Conservation (phyloP, 768 basidiomycete species). For the Leucocoprinus sp. region DNA sequence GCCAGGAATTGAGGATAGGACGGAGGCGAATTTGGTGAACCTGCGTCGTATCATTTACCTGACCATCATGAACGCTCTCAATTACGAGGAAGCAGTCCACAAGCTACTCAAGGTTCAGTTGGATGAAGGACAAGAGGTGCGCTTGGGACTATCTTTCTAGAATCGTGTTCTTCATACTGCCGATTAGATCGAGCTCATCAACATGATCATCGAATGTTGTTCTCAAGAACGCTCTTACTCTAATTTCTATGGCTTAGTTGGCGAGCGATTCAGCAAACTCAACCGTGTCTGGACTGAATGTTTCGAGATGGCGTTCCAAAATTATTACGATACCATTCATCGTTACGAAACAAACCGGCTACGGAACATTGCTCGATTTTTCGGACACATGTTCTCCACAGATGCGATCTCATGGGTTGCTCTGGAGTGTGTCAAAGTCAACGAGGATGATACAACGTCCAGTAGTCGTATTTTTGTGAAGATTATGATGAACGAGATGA, state of each 20-base stretch:
- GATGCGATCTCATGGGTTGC: constrained; percentile 89
- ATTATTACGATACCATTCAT: constrained; percentile 94
- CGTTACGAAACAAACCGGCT: constrained; percentile 98
- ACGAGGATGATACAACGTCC: constrained; percentile 96
- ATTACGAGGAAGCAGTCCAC: constrained; percentile 98
- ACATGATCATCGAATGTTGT: constrained; percentile 99
- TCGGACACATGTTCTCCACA: constrained; percentile 81
- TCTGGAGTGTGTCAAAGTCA: constrained; percentile 81
- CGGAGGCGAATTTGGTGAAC: constrained; percentile 94
- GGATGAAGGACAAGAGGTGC: constrained; percentile 89
- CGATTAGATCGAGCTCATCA: constrained; percentile 83
- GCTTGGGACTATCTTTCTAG: constrained; percentile 5
- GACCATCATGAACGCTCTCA: constrained; percentile 98
- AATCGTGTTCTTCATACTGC: background rate
- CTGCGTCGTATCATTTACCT: constrained; percentile 89
- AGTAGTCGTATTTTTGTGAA: constrained; percentile 96
- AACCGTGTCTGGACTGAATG: constrained; percentile 91
- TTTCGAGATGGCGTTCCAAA: constrained; percentile 79
- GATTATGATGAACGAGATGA: constrained; percentile 92
- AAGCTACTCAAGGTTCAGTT: constrained; percentile 92
- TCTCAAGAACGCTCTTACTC: constrained; percentile 98
- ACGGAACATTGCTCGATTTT: constrained; percentile 95
- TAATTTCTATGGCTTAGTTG: constrained; percentile 93
- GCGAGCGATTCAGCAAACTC: constrained; percentile 94
- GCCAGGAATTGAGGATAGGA: constrained; percentile 88